phyloP scores from a whole-genome alignment of 768 basidiomycete species.

The Amanita molliuscula region DNA sequence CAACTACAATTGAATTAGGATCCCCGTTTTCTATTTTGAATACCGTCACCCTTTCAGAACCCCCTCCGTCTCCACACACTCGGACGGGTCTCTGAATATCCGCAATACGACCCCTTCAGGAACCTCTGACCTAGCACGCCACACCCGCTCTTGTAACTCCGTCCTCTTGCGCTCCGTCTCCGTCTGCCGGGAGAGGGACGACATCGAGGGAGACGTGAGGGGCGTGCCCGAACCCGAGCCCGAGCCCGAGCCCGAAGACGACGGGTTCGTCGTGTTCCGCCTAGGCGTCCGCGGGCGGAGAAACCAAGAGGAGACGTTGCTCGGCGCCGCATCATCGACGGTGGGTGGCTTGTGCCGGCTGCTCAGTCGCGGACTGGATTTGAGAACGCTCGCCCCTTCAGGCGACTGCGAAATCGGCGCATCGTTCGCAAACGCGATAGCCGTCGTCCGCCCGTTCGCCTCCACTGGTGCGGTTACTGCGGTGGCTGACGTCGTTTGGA shows the following conservation, averaged over 20 bases:
- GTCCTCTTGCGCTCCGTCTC: neutral
- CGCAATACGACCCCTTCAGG: slow-evolving; percentile 1
- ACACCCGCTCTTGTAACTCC: slow-evolving; percentile 6
- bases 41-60: neutral
- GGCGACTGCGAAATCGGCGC: neutral
- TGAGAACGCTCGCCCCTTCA: neutral
- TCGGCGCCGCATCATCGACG: neutral
- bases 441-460: neutral
- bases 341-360: neutral
- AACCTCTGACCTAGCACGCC: slow-evolving; percentile 1
- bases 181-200: neutral
- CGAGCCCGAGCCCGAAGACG: neutral
- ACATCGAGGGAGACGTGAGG: neutral
- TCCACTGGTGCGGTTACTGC: too few relatives aligned
- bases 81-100: slow-evolving; percentile 5
- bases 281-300: neutral
- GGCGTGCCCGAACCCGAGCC: neutral
- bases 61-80: slow-evolving; percentile 3
- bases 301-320: neutral
- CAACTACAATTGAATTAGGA: too few relatives aligned
- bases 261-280: neutral
- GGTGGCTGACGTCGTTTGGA: neutral
- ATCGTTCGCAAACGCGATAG: neutral
- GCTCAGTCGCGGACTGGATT: neutral
- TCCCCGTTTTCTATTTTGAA: neutral